phyloP scores from a whole-genome alignment of 495 filamentous ascomycete genomes.

The Collariella sp. region DNA sequence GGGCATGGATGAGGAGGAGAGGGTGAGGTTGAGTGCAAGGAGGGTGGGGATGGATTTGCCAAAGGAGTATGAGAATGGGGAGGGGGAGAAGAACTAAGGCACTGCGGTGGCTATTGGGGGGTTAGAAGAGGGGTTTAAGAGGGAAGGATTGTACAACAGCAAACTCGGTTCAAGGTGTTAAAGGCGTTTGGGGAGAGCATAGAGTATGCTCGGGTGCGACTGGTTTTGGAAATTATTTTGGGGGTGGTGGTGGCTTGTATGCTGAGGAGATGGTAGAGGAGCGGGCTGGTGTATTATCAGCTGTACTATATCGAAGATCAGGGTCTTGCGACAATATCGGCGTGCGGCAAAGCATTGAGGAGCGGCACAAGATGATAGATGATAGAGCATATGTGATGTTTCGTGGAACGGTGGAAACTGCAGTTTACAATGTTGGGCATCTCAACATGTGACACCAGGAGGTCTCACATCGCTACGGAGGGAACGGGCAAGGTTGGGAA shows the following conservation, averaged over 20 bases:
- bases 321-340: no score
- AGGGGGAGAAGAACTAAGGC: slow-evolving; percentile 5
- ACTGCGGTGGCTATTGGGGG: neutral
- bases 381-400: no score
- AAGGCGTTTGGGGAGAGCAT: neutral
- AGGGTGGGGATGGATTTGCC: slow-evolving; percentile 87
- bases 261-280: no score
- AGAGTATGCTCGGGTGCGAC: neutral
- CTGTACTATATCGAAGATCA: no score
- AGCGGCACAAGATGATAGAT: no score
- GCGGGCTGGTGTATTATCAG: no score
- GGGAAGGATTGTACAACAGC: neutral
- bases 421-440: no score
- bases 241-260: neutral
- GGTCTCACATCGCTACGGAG: no score
- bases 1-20: slow-evolving; percentile 75
- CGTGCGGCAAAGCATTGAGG: no score
- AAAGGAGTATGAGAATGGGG: slow-evolving; percentile 32
- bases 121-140: neutral
- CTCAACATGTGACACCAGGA: no score
- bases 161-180: neutral
- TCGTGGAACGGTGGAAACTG: no score
- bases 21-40: slow-evolving; percentile 71
- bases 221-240: neutral
- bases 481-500: neutral